Evolutionary conservation across 306 rosid genomes (phyloP).

Genomic region (Astragalus membranaceus): DNA sequence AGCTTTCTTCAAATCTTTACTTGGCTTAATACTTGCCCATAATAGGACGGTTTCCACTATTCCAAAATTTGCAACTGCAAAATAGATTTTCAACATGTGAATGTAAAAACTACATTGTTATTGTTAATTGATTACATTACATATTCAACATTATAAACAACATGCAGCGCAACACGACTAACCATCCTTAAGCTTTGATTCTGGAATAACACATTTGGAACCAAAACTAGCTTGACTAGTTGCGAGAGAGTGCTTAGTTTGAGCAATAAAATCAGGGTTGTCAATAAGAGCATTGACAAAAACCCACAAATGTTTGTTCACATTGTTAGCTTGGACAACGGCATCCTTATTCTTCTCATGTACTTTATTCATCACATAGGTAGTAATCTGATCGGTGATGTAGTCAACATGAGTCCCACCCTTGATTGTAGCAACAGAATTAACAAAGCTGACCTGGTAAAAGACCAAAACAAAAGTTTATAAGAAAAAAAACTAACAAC

Average conservation of each 20-base stretch:
- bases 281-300: constrained; percentile 92
- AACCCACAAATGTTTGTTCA: constrained; percentile 88
- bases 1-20: constrained; percentile 80
- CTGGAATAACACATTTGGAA: constrained; percentile 74
- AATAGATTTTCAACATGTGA: neutral
- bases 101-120: neutral
- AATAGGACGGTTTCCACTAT: constrained; percentile 69
- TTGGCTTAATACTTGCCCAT: constrained; percentile 85
- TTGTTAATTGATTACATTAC: neutral
- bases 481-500: neutral
- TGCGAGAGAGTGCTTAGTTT: constrained; percentile 84
- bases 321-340: constrained; percentile 77
- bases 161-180: neutral
- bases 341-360: constrained; percentile 91
- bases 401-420: constrained; percentile 95
- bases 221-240: constrained; percentile 83
- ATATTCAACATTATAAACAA: neutral
- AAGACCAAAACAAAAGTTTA: neutral
- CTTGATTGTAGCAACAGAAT: constrained; percentile 74
- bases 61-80: constrained; percentile 77
- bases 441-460: constrained; percentile 86
- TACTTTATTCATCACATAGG: constrained; percentile 65
- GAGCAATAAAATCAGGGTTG: constrained; percentile 93
- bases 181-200: constrained; percentile 76
- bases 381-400: constrained; percentile 76